A percentile compares a stretch with the other conserved stretches of the same genome.
phyloP scores from a whole-genome alignment of 2,329 filamentous ascomycete genomes.

The Paracorniculantispora psalliotae region DNA sequence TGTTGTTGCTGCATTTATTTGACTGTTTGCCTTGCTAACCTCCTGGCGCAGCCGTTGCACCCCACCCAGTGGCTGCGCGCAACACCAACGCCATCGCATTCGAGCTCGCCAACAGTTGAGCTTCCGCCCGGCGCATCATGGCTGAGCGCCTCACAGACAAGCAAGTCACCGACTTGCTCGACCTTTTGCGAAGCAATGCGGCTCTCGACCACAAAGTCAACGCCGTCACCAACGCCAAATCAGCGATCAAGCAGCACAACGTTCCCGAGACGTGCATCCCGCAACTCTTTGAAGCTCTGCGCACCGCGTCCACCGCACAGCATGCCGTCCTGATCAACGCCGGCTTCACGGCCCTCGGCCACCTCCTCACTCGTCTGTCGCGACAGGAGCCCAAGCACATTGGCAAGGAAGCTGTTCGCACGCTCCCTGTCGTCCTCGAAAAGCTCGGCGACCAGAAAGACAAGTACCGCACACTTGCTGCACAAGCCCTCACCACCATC shows the following conservation, averaged over 20 bases:
- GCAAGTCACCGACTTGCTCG: slow-evolving; percentile 51
- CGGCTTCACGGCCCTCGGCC: slow-evolving; percentile 81
- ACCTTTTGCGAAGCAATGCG: slow-evolving; percentile 55
- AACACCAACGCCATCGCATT: background rate
- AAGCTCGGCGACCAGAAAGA: slow-evolving; percentile 86
- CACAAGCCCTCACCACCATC: slow-evolving; percentile 71
- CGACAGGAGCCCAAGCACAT: slow-evolving; percentile 77
- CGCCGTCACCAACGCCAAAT: slow-evolving; percentile 71
- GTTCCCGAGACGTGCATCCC: slow-evolving; percentile 70
- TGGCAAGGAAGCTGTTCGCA: slow-evolving; percentile 62
- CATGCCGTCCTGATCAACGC: slow-evolving; percentile 74
- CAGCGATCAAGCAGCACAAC: slow-evolving; percentile 86
- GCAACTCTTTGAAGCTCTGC: slow-evolving; percentile 76
- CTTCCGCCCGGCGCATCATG: slow-evolving; percentile 29
- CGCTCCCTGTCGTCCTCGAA: slow-evolving; percentile 73
- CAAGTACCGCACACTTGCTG: slow-evolving; percentile 69
- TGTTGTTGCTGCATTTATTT: background rate
- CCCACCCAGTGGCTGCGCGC: background rate
- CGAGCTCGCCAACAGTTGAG: background rate
- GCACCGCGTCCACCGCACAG: slow-evolving; percentile 67
- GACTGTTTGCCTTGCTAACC: slow-evolving; percentile 2
- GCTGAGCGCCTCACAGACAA: slow-evolving; percentile 55
- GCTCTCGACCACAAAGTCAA: slow-evolving; percentile 66
- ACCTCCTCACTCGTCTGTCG: slow-evolving; percentile 78
- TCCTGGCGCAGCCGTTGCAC: background rate